Base-by-base conservation (phyloP, 208 protist species). In the Naegleria gruberi region DNA sequence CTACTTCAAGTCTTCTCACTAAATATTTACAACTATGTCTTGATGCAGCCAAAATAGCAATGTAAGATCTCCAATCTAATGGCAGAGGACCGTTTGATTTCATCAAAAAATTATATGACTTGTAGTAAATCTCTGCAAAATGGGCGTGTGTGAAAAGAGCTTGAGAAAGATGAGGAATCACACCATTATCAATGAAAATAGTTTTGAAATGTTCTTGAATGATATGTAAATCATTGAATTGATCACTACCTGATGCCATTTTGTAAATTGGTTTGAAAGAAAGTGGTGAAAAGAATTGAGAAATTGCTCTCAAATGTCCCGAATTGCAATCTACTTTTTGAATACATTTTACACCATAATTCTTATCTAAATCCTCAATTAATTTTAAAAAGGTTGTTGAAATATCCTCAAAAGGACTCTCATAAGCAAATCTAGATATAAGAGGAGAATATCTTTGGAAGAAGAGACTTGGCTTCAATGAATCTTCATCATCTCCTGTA, bases 21-120 rank as follows among this genome's bases (percentile, higher is more conserved):
- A 81, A 37, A 65, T 90, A 90, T 34, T 81, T 51, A 90, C 88
- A 90, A 73, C 81, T 41, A 41, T 90, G 51, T 84, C 88, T 87
- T 4, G 37, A 46, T 19, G 88, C 10, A 34, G 88, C 88, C 10
- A 81, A 47, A 57, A 89, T 81, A 7, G 87, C 41, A 57, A 89
- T 51, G 47, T 65, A 89, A 12, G 4, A 42, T 34, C 87, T 47
- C 82, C 82, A 47, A 44, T n/a, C 34, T 10, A 86, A 19, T 34
- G 42, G 82, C 7, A 86, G 15, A 34, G 40, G 82, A 37, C 42
- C 42, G 15, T 86, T 86, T 30, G 41, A 10, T 85, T 45, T 47
- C 84, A 88, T 88, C 5, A 65, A 4, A 41, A 88, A 88, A 65
- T 88, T 34, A 65, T 41, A 73, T 26, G 84, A 10, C 19, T 55